phyloP scores from a whole-genome alignment of 2,329 filamentous ascomycete species.

The Aplosporella prunicola region DNA sequence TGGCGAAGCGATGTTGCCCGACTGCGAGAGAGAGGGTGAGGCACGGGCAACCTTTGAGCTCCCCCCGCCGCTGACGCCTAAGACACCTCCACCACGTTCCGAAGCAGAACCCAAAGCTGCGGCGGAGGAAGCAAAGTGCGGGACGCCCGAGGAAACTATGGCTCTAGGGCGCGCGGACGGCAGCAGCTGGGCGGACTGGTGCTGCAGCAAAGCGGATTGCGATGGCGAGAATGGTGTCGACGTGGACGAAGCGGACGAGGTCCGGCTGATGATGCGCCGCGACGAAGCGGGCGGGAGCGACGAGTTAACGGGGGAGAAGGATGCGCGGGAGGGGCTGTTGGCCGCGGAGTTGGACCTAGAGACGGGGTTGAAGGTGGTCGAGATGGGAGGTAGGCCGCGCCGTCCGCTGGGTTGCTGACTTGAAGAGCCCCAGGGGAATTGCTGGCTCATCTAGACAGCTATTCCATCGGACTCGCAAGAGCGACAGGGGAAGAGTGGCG shows the following conservation, averaged over 20 bases:
- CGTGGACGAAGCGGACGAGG: constrained; percentile 45
- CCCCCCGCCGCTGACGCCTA: constrained; percentile 44
- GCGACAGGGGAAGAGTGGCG: constrained; percentile 17
- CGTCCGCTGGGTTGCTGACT: constrained; percentile 46
- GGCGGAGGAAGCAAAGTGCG: constrained; percentile 47
- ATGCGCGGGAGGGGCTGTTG: constrained; percentile 41
- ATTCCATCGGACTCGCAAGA: constrained; percentile 32
- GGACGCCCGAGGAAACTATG: constrained; percentile 44
- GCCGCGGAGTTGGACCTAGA: constrained; percentile 38
- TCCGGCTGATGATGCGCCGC: constrained; percentile 44
- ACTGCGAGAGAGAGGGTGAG: constrained; percentile 50
- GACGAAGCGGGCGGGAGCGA: constrained; percentile 39
- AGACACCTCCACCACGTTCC: constrained; percentile 43
- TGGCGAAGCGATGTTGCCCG: constrained; percentile 45
- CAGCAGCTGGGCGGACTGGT: constrained; percentile 42
- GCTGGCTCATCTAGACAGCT: constrained; percentile 40
- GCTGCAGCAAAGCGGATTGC: constrained; percentile 45
- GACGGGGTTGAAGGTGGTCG: constrained; percentile 41
- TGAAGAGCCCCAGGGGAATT: constrained; percentile 49
- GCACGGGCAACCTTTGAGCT: constrained; percentile 48
- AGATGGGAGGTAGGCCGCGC: constrained; percentile 49
- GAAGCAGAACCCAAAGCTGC: constrained; percentile 41
- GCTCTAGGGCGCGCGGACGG: constrained; percentile 47
- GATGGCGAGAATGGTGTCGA: constrained; percentile 47
- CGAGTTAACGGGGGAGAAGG: constrained; percentile 45